These are phyloP conservation scores for Botrytis byssoidea DNA, from an alignment of 2,329 filamentous ascomycete species.

Conservation along the genomic window DNA sequence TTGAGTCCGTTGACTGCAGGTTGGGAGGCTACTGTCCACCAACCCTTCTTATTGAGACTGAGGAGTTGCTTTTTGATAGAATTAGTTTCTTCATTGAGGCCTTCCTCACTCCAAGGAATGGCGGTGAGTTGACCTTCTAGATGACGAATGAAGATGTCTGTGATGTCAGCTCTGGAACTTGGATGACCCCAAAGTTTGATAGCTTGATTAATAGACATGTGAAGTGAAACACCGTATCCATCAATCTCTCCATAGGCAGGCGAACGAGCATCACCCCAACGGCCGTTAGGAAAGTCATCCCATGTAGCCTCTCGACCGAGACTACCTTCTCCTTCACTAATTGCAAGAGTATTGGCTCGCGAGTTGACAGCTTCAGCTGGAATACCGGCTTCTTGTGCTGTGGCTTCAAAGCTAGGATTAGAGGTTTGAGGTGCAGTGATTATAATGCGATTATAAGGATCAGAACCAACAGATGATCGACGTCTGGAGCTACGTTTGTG, in stretches of 20 bases:
- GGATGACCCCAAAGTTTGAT: constrained; percentile 84
- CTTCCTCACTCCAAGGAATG: constrained; percentile 93
- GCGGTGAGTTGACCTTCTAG: constrained; percentile 75
- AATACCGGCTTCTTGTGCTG: constrained; percentile 74
- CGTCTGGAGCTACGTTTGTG: constrained; percentile 26
- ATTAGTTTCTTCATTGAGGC: constrained; percentile 77
- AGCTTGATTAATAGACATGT: constrained; percentile 83
- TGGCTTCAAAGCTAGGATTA: constrained; percentile 66
- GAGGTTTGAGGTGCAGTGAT: constrained; percentile 63
- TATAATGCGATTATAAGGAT: constrained; percentile 85
- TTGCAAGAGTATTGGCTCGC: constrained; percentile 82
- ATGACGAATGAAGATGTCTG: constrained; percentile 74
- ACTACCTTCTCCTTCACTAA: constrained; percentile 88
- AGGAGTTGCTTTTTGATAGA: constrained; percentile 76
- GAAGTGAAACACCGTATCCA: constrained; percentile 94
- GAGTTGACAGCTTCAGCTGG: constrained; percentile 71
- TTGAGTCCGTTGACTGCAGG: constrained; percentile 85
- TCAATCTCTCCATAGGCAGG: constrained; percentile 96
- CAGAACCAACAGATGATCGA: constrained; percentile 66
- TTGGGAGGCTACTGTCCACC: constrained; percentile 96
- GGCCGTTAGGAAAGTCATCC: constrained; percentile 97
- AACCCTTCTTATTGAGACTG: constrained; percentile 74
- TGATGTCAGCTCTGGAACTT: constrained; percentile 68
- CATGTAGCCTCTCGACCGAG: constrained; percentile 93
- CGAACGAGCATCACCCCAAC: constrained; percentile 90